Evolutionary conservation across 2,329 filamentous ascomycete genomes (phyloP), one percentile per base, ranked within the genome.

Genomic region (Pseudogymnoascus sp.): DNA sequence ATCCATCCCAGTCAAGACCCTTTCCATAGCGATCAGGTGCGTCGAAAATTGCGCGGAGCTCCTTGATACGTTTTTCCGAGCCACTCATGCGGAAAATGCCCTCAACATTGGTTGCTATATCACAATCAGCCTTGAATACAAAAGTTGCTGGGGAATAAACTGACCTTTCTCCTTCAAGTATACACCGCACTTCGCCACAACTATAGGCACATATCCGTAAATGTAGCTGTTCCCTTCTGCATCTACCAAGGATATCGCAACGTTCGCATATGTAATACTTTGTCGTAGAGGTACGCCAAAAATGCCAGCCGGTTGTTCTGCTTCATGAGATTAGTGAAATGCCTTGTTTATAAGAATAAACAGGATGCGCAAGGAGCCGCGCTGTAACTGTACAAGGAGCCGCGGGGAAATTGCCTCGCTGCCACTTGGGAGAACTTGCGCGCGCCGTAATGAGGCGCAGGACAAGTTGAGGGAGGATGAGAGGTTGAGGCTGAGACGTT

Each of bases 31-130:
- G 84, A 71, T 96, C 91, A 42, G 94, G 94, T 0, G 93, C 96
- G 76, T 97, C 91, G 76, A 99, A 99, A 2, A 91, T 84, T 28
- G 83, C 85, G 75, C 95, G 93, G 31, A 99, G 84, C 75, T 97
- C 94, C 75, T 97, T 99, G 78, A 99, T 99, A 66, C 94, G 89
- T 78, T 97, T 97, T 73, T 96, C 93, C 37, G 94, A 97, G 60
- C 94, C 94, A 73, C 90, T 96, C 47, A 99, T 81, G 50, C 94
- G 91, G 73, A 99, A 99, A 64, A 99, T 99, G 40, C 94, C 94
- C 76, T 97, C 93, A 8, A 97, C 85, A 68, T 92, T 88, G 69
- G 93, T 97, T 33, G 94, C 94, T 97, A 67, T 44, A 60, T 73
- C 66, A 71, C 68, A 38, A 12, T 62, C 53, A 33, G 37, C 25